Base-by-base conservation (phyloP, 768 basidiomycete species). In the Rhizopogon vulgaris region DNA sequence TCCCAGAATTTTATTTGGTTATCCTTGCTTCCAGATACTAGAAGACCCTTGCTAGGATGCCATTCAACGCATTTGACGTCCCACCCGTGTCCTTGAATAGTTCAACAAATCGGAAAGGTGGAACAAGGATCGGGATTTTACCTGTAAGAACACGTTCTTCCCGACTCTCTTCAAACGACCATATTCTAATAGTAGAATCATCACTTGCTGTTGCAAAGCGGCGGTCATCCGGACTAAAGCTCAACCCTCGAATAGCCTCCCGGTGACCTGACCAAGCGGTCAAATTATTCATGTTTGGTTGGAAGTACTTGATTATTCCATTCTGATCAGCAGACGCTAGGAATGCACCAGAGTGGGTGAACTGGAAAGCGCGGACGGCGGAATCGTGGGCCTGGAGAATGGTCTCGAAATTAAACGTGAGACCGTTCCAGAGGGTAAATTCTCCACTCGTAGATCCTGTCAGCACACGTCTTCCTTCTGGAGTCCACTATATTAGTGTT, bases 1-100 rank as follows among this genome's bases (percentile, higher is more conserved):
- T 99, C 96, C 96, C 96, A 99, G 71, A 99, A 99, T 63, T 98
- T 98, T 70, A 98, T 92, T 60, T 92, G 82, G 68, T 97, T 96
- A 70, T 99, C 96, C 70, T 98, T 98, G 60, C 90, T 92, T 24
- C 96, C 96, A 3, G 91, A 94, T 5, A 90, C 93, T 18, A 99
- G 78, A 8, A 99, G 75, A 9, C 95, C 95, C 69, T 98, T 97
- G 0, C 88, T 91, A 4, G 94, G 93, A 71, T 99, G 96, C 96
- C 96, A 99, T 72, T 97, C 88, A 1, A 97, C 93, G 54, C 93
- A 96, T 64, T 94, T 90, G 18, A 99, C 96, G 61, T 99, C 96
- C 94, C 94, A 97, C 4, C 94, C 94, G 60, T 98, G 95, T n/a
- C 94, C 94, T 93, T 38, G 27, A 17, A n/a, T 46, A 30, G 37